Evolutionary conservation across 352 stramenopile species (phyloP).

Genomic region (Albugo laibachii): DNA sequence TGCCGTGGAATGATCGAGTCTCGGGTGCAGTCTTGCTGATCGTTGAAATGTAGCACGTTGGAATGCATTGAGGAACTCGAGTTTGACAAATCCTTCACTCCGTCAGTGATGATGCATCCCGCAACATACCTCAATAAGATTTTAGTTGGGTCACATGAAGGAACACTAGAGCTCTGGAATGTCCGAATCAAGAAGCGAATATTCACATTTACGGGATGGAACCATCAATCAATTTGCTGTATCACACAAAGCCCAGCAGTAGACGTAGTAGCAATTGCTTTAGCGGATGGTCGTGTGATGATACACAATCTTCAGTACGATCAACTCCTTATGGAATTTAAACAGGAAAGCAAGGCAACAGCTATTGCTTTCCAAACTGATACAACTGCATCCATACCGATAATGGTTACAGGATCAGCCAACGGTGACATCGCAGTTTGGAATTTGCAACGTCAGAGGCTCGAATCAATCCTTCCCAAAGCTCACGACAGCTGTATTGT

Average conservation of each 20-base stretch:
- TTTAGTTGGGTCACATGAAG: constrained; percentile 69
- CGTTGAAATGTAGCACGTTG: constrained; percentile 17
- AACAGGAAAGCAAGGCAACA: constrained; percentile 62
- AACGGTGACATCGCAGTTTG: constrained; percentile 78
- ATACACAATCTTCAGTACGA: constrained; percentile 79
- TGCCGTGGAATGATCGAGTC: background rate
- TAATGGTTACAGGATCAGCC: constrained; percentile 43
- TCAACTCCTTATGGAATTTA: constrained; percentile 57
- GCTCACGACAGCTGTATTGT: constrained; percentile 64
- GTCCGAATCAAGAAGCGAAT: constrained; percentile 77
- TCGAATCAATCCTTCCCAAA: constrained; percentile 57
- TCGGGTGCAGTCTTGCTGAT: constrained; percentile 4
- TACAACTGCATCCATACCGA: constrained; percentile 4
- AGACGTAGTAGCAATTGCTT: constrained; percentile 76
- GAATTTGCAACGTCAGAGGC: constrained; percentile 77
- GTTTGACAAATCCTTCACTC: constrained; percentile 37
- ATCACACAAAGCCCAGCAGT: constrained; percentile 78
- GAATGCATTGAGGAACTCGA: constrained; percentile 27
- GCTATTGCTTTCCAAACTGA: constrained; percentile 81
- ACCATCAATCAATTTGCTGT: constrained; percentile 28
- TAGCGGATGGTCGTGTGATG: constrained; percentile 60
- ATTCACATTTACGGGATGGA: constrained; percentile 68
- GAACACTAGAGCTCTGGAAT: constrained; percentile 80
- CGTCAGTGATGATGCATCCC: constrained; percentile 73
- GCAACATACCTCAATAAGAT: constrained; percentile 91